A percentile compares a stretch with the other conserved stretches of the same genome.
Conservation (phyloP, 2,329 filamentous ascomycete genomes). For the Xylariaceae sp. region DNA sequence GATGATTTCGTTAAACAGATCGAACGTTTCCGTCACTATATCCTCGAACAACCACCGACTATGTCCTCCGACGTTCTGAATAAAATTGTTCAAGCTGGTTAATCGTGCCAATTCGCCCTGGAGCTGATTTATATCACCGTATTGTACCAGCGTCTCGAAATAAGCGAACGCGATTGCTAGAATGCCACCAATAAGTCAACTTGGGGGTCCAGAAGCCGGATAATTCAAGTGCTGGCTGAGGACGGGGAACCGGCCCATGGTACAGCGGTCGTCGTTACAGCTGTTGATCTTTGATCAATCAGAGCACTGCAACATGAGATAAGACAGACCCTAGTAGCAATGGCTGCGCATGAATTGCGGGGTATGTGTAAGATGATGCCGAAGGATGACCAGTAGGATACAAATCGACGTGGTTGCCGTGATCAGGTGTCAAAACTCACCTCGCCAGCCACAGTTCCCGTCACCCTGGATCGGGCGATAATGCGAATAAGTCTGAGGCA, state of each 20-base stretch:
- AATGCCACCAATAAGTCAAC: conserved; percentile 13
- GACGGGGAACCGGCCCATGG: conserved; percentile 5
- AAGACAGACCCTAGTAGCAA: conserved; percentile 13
- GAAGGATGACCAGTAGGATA: conserved; percentile 9
- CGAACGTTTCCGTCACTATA: conserved; percentile 75
- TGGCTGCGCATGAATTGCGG: conserved; percentile 25
- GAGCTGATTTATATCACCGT: conserved; percentile 66
- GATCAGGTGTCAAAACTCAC: conserved; percentile 56
- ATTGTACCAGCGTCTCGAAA: conserved; percentile 79
- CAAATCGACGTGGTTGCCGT: conserved; percentile 16
- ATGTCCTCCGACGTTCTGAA: conserved; percentile 73
- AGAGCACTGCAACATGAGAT: conserved; percentile 17
- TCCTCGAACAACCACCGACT: conserved; percentile 74
- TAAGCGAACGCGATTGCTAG: conserved; percentile 90
- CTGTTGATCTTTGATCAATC: conserved; percentile 20
- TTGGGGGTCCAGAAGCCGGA: conserved; percentile 6
- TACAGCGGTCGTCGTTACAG: conserved; percentile 6
- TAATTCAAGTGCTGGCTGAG: not conserved
- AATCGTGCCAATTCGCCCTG: conserved; percentile 74
- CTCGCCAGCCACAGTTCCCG: conserved; percentile 97
- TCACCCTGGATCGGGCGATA: conserved; percentile 89
- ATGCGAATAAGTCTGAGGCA: conserved; percentile 82
- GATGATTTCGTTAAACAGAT: conserved; percentile 67
- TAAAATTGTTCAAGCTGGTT: conserved; percentile 68
- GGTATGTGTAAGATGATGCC: conserved; percentile 25